Percentiles rank a stretch among this genome's conserved stretches.
These are phyloP conservation scores for Trichoderma oligosporum DNA, from an alignment of 2,329 filamentous ascomycete species.

Conservation along the genomic window DNA sequence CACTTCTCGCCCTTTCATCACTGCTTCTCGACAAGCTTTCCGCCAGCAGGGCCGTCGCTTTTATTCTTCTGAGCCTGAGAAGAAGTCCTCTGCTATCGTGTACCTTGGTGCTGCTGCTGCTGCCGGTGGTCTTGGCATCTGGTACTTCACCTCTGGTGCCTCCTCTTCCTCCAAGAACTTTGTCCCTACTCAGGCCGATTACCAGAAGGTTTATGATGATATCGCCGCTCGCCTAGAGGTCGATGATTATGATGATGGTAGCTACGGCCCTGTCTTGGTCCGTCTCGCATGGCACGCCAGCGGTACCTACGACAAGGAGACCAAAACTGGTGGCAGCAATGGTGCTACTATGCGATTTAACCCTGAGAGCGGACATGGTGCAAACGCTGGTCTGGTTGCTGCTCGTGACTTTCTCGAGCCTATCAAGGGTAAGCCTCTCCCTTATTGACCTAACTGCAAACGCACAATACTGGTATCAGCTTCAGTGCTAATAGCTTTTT, in stretches of 20 bases:
- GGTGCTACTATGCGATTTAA: constrained; percentile 95
- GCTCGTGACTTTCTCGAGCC: constrained; percentile 93
- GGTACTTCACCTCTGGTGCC: constrained; percentile 57
- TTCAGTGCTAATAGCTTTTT: not conserved
- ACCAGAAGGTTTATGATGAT: constrained; percentile 91
- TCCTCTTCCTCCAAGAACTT: constrained; percentile 56
- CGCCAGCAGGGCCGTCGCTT: constrained; percentile 71
- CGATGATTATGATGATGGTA: constrained; percentile 94
- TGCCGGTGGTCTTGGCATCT: constrained; percentile 62
- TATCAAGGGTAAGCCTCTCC: constrained; percentile 63
- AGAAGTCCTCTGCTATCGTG: constrained; percentile 49
- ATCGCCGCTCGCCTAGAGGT: constrained; percentile 78
- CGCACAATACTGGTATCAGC: not conserved
- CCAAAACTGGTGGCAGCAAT: constrained; percentile 87
- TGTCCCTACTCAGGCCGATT: constrained; percentile 76
- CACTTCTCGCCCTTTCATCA: constrained; percentile 54
- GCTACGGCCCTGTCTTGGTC: constrained; percentile 87
- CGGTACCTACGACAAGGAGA: constrained; percentile 86
- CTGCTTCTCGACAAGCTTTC: constrained; percentile 63
- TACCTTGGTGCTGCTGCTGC: constrained; percentile 58
- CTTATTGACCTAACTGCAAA: too few species aligned
- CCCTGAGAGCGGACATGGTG: constrained; percentile 84
- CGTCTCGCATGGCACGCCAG: constrained; percentile 92
- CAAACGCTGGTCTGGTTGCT: constrained; percentile 82
- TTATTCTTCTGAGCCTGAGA: constrained; percentile 68